Evolutionary conservation across 257 asterid genomes (phyloP), one percentile per base, ranked within the genome.

Genomic region (Forsythia suspensa): DNA sequence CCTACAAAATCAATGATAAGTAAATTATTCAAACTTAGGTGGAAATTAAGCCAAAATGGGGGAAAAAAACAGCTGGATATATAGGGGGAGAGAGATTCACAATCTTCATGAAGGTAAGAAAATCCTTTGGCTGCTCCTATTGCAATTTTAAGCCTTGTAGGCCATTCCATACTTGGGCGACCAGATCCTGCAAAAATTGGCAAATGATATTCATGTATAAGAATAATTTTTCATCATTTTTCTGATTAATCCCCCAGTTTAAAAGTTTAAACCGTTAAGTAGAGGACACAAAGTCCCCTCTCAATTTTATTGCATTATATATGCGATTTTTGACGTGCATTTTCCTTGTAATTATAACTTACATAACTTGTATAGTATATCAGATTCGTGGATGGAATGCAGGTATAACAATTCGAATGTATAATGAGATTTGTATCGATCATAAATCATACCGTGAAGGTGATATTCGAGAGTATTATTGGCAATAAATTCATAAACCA

Each of bases 91-190:
- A 79, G 37, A 7, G 34, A 61, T 80, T 70, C 65, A 90, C 94
- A 90, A 73, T 90, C 94, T 80, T 90, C 94, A n/a, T 88, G 94
- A 40, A 90, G 94, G 77, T 90, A 90, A 37, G 94, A 90, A 77
- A 90, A 83, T 71, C 91, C 92, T 80, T 87, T 90, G 63, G 92
- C 91, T 0, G 92, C 72, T 38, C 94, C 94, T 82, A 88, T 66
- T 79, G 91, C 94, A 86, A 88, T 85, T 81, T 73, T 85, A 76
- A 85, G 75, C 77, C 94, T 85, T 0, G 87, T 86, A 41, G 83
- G 69, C 87, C 90, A 84, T 4, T 85, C 82, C 91, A 90, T 84
- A 12, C 75, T 42, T 18, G 90, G 83, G 8, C 75, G 85, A 3
- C 48, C 83, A 20, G 70, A 3, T 77, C 88, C 94, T 90, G 84